Evolutionary conservation across 768 basidiomycete genomes (phyloP), one percentile per base, ranked within the genome.

Genomic region (Lentinus tigrinus): DNA sequence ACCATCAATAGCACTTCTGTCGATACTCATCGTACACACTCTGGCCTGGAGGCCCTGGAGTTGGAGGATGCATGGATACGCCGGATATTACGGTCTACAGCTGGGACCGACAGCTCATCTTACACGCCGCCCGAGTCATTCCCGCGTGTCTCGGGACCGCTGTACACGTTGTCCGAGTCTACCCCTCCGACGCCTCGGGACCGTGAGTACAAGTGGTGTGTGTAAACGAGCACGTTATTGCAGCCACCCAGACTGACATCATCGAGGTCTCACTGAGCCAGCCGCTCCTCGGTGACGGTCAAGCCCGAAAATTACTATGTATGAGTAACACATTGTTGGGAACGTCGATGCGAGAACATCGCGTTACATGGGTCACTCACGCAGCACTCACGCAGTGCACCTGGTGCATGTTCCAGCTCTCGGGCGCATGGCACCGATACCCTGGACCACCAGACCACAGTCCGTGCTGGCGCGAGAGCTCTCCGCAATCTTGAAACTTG

Each of bases 231-330:
- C n/a, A n/a, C n/a, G n/a, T n/a, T n/a, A n/a, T n/a, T n/a, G n/a
- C n/a, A n/a, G n/a, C n/a, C n/a, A n/a, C n/a, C n/a, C n/a, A n/a
- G n/a, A n/a, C n/a, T 11, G 31, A 31, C 31, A 31, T 6, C 31
- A 31, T 1, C 31, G 31, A 7, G 6, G 7, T 31, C 31, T 1
- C 59, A 52, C 40, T 42, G 3, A n/a, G 4, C 24, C 43, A 3
- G 21, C 62, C 67, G 27, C 58, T 69, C 16, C 56, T 37, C 24
- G 81, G 84, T 23, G 80, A 84, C 59, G 72, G 58, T n/a, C 24
- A 36, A 73, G n/a, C n/a, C n/a, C n/a, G 82, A 83, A 3, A 65
- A 61, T 14, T 84, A 79, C 60, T 77, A 73, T 55, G 70, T 85
- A 46, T n/a, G n/a, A n/a, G n/a, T n/a, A n/a, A n/a, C 73, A 75